These are phyloP conservation scores for Geoglossum cookeanum DNA, from an alignment of 2,329 filamentous ascomycete genomes.

Conservation along the genomic window DNA sequence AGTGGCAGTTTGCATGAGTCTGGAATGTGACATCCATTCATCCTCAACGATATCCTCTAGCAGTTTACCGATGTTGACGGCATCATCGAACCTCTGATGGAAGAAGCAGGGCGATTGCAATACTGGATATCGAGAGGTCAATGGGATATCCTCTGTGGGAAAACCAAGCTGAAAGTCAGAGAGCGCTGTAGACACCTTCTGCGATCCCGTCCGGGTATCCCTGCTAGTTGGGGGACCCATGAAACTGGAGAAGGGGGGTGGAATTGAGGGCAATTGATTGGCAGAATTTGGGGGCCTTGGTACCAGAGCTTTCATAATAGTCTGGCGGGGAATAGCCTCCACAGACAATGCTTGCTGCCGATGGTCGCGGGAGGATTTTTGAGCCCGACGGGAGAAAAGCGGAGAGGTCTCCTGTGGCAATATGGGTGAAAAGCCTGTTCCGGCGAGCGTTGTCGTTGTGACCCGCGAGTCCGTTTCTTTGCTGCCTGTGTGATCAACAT, in stretches of 20 bases:
- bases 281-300: conserved; percentile 37
- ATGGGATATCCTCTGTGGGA: conserved; percentile 13
- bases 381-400: not conserved
- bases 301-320: conserved; percentile 63
- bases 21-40: conserved; percentile 80
- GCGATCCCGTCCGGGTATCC: conserved; percentile 26
- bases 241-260: conserved; percentile 42
- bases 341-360: conserved; percentile 35
- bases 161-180: conserved; percentile 28
- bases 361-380: conserved; percentile 19
- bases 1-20: conserved; percentile 85
- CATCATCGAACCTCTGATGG: conserved; percentile 90
- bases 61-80: conserved; percentile 85
- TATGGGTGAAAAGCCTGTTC: not conserved
- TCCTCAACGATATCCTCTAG: conserved; percentile 82
- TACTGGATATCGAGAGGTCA: conserved; percentile 36
- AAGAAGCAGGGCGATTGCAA: conserved; percentile 93
- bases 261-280: conserved; percentile 37
- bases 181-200: conserved; percentile 42
- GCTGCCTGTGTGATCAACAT: not conserved
- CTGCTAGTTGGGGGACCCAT: conserved; percentile 17
- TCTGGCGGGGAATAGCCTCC: conserved; percentile 56
- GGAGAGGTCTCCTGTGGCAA: not conserved
- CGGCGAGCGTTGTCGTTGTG: not conserved
- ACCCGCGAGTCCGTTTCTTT: not conserved